Evolutionary conservation across 129 eudicot genomes (phyloP), one percentile per base, ranked within the genome.

Genomic region (Heracleum sosnowskyi): DNA sequence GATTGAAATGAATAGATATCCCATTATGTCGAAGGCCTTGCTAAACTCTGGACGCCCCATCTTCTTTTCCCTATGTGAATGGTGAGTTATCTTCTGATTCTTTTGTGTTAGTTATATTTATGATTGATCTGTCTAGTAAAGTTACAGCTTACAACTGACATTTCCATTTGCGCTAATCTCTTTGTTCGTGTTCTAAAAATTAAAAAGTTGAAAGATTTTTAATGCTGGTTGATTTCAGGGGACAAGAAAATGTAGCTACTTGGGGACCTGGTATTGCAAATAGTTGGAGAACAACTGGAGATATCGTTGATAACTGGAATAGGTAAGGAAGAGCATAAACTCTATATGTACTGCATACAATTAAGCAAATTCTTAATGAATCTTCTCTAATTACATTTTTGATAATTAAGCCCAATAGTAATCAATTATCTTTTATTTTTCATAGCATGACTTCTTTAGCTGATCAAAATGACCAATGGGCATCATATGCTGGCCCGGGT

Each of bases 281-380:
- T 82, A 95, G 98, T 79, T 95, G 98, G 98, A 91, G 98, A 85
- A 95, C 98, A 17, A 95, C 98, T 2, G 98, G 94, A 47, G 98
- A 95, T 76, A 91, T 95, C 33, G 51, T 80, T 28, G 98, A 95
- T 77, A 85, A 86, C 20, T 95, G 98, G 98, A 49, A 86, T 70
- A 86, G 90, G 97, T 92, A 85, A 80, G 33, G n/a, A 26, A 16
- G 26, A 69, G 10, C 39, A 66, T 10, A 6, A 0, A n/a, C 13
- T 12, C n/a, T n/a, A n/a, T n/a, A n/a, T n/a, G n/a, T n/a, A n/a
- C n/a, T n/a, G n/a, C n/a, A n/a, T 10, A 4, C 4, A 20, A 16
- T 51, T 51, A 10, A 1, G n/a, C n/a, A 0, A 11, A 68, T 9
- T 66, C 22, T 60, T n/a, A 34, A 60, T n/a, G 34, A 62, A n/a